Evolutionary conservation across 495 filamentous ascomycete genomes (phyloP).

Genomic region (Penicillium ochrochloron): DNA sequence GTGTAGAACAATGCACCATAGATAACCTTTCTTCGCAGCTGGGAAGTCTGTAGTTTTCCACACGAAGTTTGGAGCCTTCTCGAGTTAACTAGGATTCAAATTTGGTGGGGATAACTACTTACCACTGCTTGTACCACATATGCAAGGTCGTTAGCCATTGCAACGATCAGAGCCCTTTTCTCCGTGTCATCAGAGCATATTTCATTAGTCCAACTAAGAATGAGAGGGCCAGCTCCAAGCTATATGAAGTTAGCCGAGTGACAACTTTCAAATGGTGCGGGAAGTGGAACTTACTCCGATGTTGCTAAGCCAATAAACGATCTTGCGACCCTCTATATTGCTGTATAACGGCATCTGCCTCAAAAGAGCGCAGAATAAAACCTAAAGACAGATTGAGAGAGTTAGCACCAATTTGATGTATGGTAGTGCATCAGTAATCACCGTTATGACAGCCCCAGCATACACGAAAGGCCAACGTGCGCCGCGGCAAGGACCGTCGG

Average conservation of each 20-base stretch:
- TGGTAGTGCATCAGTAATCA: background rate
- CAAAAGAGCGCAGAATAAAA: constrained; percentile 34
- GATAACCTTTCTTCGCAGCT: background rate
- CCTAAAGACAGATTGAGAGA: background rate
- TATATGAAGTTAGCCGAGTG: background rate
- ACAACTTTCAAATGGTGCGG: background rate
- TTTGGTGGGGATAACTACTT: background rate
- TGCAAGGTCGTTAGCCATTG: background rate
- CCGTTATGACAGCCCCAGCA: constrained; percentile 29
- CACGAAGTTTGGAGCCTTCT: background rate
- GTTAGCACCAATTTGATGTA: background rate
- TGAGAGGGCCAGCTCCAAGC: background rate
- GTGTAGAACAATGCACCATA: background rate
- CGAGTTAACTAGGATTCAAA: background rate
- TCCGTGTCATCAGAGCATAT: background rate
- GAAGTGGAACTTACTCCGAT: constrained; percentile 25
- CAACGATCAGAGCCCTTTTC: background rate
- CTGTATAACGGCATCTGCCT: constrained; percentile 42
- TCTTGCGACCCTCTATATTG: constrained; percentile 34
- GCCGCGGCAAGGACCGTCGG: constrained; percentile 38
- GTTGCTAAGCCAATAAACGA: constrained; percentile 35
- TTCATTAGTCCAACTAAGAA: constrained; percentile 4
- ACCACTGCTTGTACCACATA: background rate
- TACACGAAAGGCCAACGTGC: constrained; percentile 46
- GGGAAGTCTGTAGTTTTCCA: background rate